Conservation (phyloP, 2,329 filamentous ascomycete genomes). For the Penicillium sp. region DNA sequence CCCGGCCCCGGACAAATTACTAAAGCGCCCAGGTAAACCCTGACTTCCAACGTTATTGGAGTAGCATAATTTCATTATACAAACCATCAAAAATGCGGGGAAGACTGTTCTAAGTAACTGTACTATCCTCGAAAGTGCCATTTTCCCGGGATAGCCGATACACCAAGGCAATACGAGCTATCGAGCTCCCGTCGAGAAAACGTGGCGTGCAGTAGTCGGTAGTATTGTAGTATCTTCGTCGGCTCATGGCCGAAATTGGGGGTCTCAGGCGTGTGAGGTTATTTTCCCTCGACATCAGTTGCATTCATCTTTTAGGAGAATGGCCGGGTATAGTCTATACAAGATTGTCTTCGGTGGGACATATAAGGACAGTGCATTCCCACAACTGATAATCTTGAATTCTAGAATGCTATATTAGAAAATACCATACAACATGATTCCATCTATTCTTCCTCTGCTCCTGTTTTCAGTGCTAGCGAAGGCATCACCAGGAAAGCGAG, state of each 20-base stretch:
- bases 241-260: background rate
- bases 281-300: background rate
- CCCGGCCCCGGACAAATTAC: background rate
- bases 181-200: background rate
- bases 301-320: background rate
- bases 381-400: background rate
- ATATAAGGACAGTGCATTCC: background rate
- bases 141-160: too few relatives aligned
- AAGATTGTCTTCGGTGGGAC: background rate
- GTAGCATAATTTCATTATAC: background rate
- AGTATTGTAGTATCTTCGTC: background rate
- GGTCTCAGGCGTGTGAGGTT: too few relatives aligned
- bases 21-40: background rate
- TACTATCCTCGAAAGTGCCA: background rate
- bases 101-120: background rate
- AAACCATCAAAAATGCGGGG: background rate
- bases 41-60: too few relatives aligned
- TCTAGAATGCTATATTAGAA: background rate
- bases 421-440: background rate
- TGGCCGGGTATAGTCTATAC: background rate
- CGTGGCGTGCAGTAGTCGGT: background rate
- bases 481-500: conserved; percentile 17
- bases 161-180: background rate
- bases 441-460: background rate
- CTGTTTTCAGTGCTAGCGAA: background rate